A percentile compares a stretch with the other conserved stretches of the same genome.
These are phyloP conservation scores for Thelonectria discophora DNA, from an alignment of 2,329 filamentous ascomycete species.

Conservation along the genomic window DNA sequence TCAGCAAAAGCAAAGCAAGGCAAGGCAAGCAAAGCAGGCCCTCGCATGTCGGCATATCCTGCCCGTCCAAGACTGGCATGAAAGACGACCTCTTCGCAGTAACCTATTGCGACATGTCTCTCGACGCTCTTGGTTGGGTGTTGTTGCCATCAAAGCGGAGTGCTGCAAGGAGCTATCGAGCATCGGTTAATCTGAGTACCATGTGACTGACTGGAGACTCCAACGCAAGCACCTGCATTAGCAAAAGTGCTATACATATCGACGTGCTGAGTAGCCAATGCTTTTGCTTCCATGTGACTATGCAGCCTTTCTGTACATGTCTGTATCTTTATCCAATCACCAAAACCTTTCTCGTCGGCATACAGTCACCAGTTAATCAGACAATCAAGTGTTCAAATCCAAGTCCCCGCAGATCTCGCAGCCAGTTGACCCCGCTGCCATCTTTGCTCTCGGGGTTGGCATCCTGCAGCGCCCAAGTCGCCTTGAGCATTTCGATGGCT, in stretches of 20 bases:
- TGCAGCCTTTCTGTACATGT: too few relatives aligned
- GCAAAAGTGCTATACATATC: background rate
- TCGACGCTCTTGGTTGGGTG: background rate
- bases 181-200: background rate
- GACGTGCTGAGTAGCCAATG: too few relatives aligned
- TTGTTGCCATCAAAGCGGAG: background rate
- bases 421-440: slow-evolving; percentile 48
- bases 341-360: background rate
- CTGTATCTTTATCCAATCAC: background rate
- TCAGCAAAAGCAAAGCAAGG: background rate
- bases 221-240: background rate
- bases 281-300: too few relatives aligned
- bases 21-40: too few relatives aligned
- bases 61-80: too few relatives aligned
- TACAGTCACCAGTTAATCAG: slow-evolving; percentile 37
- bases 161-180: background rate
- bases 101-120: too few relatives aligned
- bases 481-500: slow-evolving; percentile 58
- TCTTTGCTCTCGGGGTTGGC: slow-evolving; percentile 28
- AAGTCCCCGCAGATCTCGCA: slow-evolving; percentile 54
- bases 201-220: background rate
- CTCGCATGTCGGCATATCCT: too few relatives aligned
- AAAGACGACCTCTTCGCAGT: too few relatives aligned
- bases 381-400: slow-evolving; percentile 59
- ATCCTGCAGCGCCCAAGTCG: slow-evolving; percentile 58